Evolutionary conservation across 2,329 filamentous ascomycete species (phyloP), one percentile per base, ranked within the genome.

Genomic region (Venturia carpophila): DNA sequence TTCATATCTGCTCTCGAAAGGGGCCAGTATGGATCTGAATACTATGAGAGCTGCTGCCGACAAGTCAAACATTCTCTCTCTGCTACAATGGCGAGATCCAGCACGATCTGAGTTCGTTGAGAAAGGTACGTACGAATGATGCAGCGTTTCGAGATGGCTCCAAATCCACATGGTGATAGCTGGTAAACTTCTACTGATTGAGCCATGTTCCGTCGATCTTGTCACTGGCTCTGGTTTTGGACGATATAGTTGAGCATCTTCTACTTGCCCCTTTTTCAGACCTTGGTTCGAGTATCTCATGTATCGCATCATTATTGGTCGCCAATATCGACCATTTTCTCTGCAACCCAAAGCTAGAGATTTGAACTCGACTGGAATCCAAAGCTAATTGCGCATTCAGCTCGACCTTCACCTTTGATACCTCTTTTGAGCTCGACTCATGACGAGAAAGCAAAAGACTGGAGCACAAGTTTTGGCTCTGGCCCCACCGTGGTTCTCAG

Each of bases 71-170:
- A 55, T 55, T 34, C 49, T 55, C 13, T 55, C 49, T 30, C 11
- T 55, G 5, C 49, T 55, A 15, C 49, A 55, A 55, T 55, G 49
- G 49, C 21, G 49, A 19, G 49, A 55, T 21, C 49, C 49, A 30
- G 24, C 49, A 9, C 49, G 49, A 55, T 55, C 49, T 34, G 49
- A 55, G 11, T 11, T 3, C 30, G 24, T 11, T n/a, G 27, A 27
- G 15, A 55, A 27, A 55, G 49, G 49, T 55, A 34, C 5, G 49
- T 55, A 6, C 6, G 30, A 34, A 34, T 6, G 30, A 34, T 3
- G 30, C 30, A n/a, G n/a, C n/a, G n/a, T n/a, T n/a, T n/a, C n/a
- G n/a, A n/a, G n/a, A n/a, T n/a, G n/a, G n/a, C n/a, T n/a, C 30
- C 30, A 34, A 34, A 34, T 34, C 30, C 30, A 34, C 30, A 34